Evolutionary conservation across 2,329 filamentous ascomycete species (phyloP), one percentile per base, ranked within the genome.

Genomic region (Emergomyces orientalis): DNA sequence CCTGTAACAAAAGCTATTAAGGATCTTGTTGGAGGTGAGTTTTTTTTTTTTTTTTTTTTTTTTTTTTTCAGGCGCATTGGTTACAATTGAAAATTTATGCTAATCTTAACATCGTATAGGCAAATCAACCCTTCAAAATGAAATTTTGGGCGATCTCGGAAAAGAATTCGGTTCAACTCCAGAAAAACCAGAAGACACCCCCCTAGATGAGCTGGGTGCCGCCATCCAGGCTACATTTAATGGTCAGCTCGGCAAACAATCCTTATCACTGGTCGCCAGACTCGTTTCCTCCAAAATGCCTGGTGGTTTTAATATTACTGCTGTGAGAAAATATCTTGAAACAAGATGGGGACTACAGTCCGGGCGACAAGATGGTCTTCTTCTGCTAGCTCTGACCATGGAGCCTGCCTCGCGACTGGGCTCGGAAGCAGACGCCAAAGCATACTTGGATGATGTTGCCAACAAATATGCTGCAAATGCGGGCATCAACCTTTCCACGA

Each of bases 211-310:
- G 79, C 84, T 99, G 64, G 90, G 92, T 81, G 91, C 90, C 62
- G 83, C 94, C 9, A 96, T 99, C 89, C 94, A 99, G 79, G 88
- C 90, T 56, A 97, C 93, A n/a, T 99, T 99, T 80, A 94, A 97
- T 78, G 94, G 94, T 70, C 93, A 96, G 79, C 86, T 99, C 65
- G 94, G 94, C 76, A 99, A 99, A 80, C 92, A 97, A 70, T 96
- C 94, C 0, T 88, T 90, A 61, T 95, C 92, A 2, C 84, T 99
- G 63, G 88, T 99, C 75, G 94, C 94, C 59, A 88, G 94, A 69
- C 82, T 99, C 74, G 94, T 99, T 52, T 97, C 94, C 1, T 97
- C 94, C 37, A 99, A 99, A 80, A 99, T 99, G 94, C 94, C 94
- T 57, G 94, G 93, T 80, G 94, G 94, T 66, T 99, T 99, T 85